phyloP scores from a whole-genome alignment of 2,329 filamentous ascomycete genomes.

The Trichoderma hamatum region DNA sequence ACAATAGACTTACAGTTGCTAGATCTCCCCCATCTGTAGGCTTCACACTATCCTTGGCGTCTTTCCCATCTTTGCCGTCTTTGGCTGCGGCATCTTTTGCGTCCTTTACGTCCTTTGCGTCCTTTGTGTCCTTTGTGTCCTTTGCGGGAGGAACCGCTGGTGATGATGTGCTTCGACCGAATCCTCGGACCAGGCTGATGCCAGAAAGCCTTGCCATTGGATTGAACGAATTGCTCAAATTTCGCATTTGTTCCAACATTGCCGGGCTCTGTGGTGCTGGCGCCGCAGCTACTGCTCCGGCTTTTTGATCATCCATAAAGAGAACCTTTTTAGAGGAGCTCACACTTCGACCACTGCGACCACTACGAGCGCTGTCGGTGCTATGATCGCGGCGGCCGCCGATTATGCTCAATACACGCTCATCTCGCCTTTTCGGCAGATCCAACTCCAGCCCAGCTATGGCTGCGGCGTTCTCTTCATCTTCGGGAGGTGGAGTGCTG shows the following conservation, averaged over 20 bases:
- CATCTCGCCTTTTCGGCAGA: constrained; percentile 51
- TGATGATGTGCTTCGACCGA: constrained; percentile 61
- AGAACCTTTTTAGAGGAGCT: constrained; percentile 60
- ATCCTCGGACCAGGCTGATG: constrained; percentile 74
- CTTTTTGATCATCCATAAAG: constrained; percentile 49
- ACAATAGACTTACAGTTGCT: constrained; percentile 52
- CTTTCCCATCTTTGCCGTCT: neutral
- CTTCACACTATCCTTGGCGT: constrained; percentile 43
- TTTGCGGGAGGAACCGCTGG: constrained; percentile 39
- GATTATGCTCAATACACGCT: constrained; percentile 71
- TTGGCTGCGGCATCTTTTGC: constrained; percentile 25
- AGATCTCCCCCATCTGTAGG: constrained; percentile 58
- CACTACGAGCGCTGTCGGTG: constrained; percentile 71
- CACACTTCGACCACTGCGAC: constrained; percentile 64
- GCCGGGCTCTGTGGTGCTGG: constrained; percentile 51
- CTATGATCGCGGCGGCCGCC: constrained; percentile 76
- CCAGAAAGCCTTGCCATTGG: constrained; percentile 77
- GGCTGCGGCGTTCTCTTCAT: constrained; percentile 63
- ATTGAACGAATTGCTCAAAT: constrained; percentile 77
- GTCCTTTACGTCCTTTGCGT: constrained; percentile 17
- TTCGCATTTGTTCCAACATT: constrained; percentile 78
- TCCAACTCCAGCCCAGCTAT: constrained; percentile 48
- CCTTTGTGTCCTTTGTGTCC: constrained; percentile 9
- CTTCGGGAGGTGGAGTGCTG: constrained; percentile 68
- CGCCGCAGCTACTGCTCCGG: constrained; percentile 27